phyloP scores from a whole-genome alignment of 768 basidiomycete genomes.

The Gymnopilus junonius region DNA sequence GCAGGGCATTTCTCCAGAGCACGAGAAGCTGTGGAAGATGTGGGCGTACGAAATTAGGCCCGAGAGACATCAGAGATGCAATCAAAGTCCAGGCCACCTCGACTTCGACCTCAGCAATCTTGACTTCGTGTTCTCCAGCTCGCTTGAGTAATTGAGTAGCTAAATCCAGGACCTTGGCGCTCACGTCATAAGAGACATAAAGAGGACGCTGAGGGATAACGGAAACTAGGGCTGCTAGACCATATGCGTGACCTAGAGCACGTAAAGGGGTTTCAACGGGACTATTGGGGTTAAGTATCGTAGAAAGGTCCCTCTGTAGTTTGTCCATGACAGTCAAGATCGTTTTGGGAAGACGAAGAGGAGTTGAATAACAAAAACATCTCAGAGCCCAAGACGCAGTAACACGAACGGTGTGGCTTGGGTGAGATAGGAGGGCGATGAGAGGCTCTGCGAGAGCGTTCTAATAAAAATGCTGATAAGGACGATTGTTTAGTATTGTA shows the following conservation, averaged over 20 bases:
- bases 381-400: constrained; percentile 87
- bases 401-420: constrained; percentile 85
- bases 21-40: constrained; percentile 94
- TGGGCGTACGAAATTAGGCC: constrained; percentile 90
- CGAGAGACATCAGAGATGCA: constrained; percentile 88
- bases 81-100: constrained; percentile 96
- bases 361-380: constrained; percentile 90
- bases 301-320: constrained; percentile 80
- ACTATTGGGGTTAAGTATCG: constrained; percentile 72
- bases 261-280: constrained; percentile 73
- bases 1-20: constrained; percentile 95
- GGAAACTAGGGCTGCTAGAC: constrained; percentile 85
- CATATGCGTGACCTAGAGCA: constrained; percentile 87
- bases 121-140: constrained; percentile 89
- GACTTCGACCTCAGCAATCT: constrained; percentile 80
- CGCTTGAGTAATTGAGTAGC: constrained; percentile 89
- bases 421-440: constrained; percentile 83
- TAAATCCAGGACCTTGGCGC: constrained; percentile 88
- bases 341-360: constrained; percentile 79
- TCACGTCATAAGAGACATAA: constrained; percentile 94
- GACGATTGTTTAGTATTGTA: background rate
- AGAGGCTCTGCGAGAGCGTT: constrained; percentile 88
- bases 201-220: constrained; percentile 86
- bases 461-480: constrained; percentile 33
- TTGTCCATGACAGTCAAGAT: constrained; percentile 80